phyloP scores from a whole-genome alignment of 345 rosid species.

The Lepidium didymum region DNA sequence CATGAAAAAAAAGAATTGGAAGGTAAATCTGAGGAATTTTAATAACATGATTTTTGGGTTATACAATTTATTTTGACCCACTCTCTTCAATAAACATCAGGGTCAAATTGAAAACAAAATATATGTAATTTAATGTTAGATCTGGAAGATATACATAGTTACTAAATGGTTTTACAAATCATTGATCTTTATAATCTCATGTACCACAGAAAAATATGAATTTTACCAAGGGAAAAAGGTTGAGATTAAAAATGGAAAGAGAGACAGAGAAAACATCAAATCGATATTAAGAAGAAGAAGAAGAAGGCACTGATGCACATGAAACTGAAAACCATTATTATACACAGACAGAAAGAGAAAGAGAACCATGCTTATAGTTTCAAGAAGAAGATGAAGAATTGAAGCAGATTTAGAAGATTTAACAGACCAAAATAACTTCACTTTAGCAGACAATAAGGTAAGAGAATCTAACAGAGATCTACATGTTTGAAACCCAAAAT shows the following conservation, averaged over 20 bases:
- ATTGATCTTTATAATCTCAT: conserved; percentile 3
- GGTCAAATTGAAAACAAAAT: conserved; percentile 6
- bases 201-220: neutral
- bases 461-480: conserved; percentile 29
- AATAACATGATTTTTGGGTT: conserved; percentile 13
- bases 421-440: neutral
- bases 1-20: neutral
- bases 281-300: neutral
- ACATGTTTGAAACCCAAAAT: conserved; percentile 8
- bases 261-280: conserved; percentile 14
- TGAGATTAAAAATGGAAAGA: neutral
- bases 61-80: conserved; percentile 20
- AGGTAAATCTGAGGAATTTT: conserved; percentile 5
- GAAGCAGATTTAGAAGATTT: conserved; percentile 19
- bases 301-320: conserved; percentile 36
- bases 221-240: neutral
- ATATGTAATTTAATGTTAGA: conserved; percentile 4
- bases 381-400: conserved; percentile 16
- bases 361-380: conserved; percentile 24
- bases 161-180: neutral
- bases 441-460: conserved; percentile 28
- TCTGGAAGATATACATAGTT: conserved; percentile 5
- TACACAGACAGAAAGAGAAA: conserved; percentile 11
- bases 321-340: conserved; percentile 29
- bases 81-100: conserved; percentile 19